phyloP scores from a whole-genome alignment of 202 grass and related monocot genomes.

The Saccharum hybrid region DNA sequence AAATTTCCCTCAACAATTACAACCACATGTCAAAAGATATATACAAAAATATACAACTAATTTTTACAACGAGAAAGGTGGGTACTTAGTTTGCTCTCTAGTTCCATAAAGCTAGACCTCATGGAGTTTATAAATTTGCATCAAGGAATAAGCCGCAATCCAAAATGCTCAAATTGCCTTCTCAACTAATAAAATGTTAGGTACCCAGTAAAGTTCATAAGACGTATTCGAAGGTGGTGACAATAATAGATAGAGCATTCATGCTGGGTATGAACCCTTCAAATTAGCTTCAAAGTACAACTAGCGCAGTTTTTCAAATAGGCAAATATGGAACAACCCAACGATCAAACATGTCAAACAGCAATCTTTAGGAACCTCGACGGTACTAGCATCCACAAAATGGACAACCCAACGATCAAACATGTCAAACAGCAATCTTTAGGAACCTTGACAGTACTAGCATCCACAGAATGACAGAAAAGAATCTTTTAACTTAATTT shows the following conservation, averaged over 20 bases:
- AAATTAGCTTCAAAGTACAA: neutral
- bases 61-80: slow-evolving; percentile 4
- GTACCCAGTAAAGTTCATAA: slow-evolving; percentile 10
- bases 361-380: neutral
- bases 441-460: too few relatives aligned
- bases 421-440: too few relatives aligned
- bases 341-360: neutral
- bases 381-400: neutral
- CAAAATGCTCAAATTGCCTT: slow-evolving; percentile 12
- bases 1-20: neutral
- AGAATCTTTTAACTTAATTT: neutral
- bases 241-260: neutral
- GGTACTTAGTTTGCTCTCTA: neutral
- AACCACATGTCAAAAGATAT: neutral
- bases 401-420: too few relatives aligned
- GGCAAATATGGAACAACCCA: neutral
- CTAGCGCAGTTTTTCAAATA: neutral
- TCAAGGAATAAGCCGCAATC: neutral
- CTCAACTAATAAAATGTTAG: slow-evolving; percentile 15
- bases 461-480: neutral
- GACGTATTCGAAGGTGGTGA: neutral
- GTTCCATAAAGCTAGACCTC: slow-evolving; percentile 6
- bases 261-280: neutral
- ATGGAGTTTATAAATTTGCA: neutral
- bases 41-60: neutral